A percentile compares a stretch with the other conserved stretches of the same genome.
Conservation (phyloP, 495 filamentous ascomycete species). For the Talaromyces adpressus region DNA sequence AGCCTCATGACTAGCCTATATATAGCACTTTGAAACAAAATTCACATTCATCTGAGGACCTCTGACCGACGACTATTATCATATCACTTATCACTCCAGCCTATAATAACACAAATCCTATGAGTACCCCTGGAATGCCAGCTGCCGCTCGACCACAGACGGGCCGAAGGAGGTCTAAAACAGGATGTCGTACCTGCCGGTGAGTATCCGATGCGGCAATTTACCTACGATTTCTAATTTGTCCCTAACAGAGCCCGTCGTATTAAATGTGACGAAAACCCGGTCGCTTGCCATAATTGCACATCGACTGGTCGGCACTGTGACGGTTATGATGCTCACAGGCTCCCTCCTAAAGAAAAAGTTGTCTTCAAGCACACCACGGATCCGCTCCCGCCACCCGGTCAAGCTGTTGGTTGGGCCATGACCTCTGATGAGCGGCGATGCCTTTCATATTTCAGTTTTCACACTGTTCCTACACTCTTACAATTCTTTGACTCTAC, state of each 20-base stretch:
- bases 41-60: no score
- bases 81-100: no score
- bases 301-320: slow-evolving; percentile 12
- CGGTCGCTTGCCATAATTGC: slow-evolving; percentile 12
- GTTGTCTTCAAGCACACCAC: neutral
- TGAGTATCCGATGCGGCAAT: slow-evolving; percentile 4
- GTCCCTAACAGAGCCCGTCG: slow-evolving; percentile 8
- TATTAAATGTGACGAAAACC: slow-evolving; percentile 18
- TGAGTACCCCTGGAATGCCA: neutral
- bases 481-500: slow-evolving; percentile 32
- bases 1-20: no score
- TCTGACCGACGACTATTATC: no score
- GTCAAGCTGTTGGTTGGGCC: neutral
- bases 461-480: slow-evolving; percentile 31
- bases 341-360: slow-evolving; percentile 4
- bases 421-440: slow-evolving; percentile 13
- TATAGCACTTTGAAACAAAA: no score
- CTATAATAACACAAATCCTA: no score
- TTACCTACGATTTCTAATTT: neutral
- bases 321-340: slow-evolving; percentile 13
- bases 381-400: neutral
- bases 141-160: neutral
- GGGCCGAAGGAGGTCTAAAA: neutral
- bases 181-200: slow-evolving; percentile 14
- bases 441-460: slow-evolving; percentile 29